Evolutionary conservation across 345 rosid genomes (phyloP).

Genomic region (Acer saccharum): DNA sequence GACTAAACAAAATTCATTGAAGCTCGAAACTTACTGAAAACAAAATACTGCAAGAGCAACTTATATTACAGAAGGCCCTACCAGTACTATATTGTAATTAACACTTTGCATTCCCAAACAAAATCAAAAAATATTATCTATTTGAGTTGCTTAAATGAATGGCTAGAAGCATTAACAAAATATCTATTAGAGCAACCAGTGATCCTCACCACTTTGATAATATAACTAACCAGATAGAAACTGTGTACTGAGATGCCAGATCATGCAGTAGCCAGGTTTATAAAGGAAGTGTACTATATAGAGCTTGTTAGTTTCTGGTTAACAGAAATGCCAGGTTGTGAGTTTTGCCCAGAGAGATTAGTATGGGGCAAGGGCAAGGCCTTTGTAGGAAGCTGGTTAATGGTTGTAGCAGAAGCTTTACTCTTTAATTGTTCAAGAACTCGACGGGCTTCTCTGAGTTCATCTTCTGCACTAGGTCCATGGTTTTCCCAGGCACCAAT

Average conservation of each 20-base stretch:
- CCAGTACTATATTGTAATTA: background rate
- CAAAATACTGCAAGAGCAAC: background rate
- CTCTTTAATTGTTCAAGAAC: slow-evolving; percentile 61
- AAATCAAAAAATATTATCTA: slow-evolving; percentile 3
- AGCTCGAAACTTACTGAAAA: background rate
- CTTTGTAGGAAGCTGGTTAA: slow-evolving; percentile 34
- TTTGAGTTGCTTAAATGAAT: slow-evolving; percentile 6
- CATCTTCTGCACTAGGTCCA: slow-evolving; percentile 64
- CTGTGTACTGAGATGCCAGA: background rate
- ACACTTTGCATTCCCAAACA: background rate
- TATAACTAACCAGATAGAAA: background rate
- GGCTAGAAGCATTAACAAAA: background rate
- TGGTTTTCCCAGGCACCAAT: slow-evolving; percentile 84
- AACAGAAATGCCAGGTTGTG: slow-evolving; percentile 16
- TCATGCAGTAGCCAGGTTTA: background rate
- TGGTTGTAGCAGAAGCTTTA: slow-evolving; percentile 52
- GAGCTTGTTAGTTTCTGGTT: slow-evolving; percentile 17
- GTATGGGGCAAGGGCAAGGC: slow-evolving; percentile 50
- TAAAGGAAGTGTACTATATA: slow-evolving; percentile 13
- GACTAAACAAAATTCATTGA: background rate
- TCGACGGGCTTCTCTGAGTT: slow-evolving; percentile 59
- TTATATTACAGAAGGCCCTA: background rate
- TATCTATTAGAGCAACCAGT: background rate
- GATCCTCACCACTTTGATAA: slow-evolving; percentile 13
- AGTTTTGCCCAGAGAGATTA: slow-evolving; percentile 24